These are phyloP conservation scores for Candida insectorum DNA, from an alignment of 805 yeast genomes.

Conservation along the genomic window DNA sequence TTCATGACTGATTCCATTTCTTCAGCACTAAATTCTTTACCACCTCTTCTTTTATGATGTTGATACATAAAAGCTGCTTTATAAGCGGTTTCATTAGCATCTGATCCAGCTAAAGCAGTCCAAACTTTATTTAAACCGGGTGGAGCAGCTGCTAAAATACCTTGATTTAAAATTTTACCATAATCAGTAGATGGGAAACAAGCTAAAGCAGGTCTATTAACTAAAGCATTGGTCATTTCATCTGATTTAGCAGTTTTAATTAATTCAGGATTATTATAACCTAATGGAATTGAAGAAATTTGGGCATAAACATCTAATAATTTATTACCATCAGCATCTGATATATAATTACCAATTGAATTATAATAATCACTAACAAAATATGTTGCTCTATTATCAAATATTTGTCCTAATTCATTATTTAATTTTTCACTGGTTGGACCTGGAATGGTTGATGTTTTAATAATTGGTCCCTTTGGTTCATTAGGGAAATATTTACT, in stretches of 20 bases:
- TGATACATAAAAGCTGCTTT: constrained; percentile 70
- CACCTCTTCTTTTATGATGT: constrained; percentile 52
- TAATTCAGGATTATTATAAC: constrained; percentile 42
- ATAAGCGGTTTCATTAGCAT: constrained; percentile 68
- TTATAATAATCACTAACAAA: constrained; percentile 38
- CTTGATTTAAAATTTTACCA: constrained; percentile 44
- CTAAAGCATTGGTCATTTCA: constrained; percentile 39
- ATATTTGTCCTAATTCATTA: constrained; percentile 33
- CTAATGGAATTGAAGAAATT: constrained; percentile 41
- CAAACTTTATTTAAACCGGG: constrained; percentile 56
- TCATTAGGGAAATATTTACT: constrained; percentile 33
- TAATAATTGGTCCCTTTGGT: constrained; percentile 29
- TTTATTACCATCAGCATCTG: constrained; percentile 41
- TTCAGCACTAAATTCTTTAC: constrained; percentile 40
- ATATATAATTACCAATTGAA: constrained; percentile 38
- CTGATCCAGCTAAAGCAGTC: constrained; percentile 67
- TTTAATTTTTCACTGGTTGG: constrained; percentile 29
- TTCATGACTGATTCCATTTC: constrained; percentile 49
- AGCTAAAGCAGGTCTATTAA: constrained; percentile 44
- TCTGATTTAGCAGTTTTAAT: constrained; percentile 34
- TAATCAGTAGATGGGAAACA: constrained; percentile 51
- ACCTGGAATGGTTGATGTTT: constrained; percentile 35
- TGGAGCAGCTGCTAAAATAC: constrained; percentile 62
- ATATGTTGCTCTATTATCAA: constrained; percentile 40
- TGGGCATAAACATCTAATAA: constrained; percentile 41